A percentile compares a stretch with the other conserved stretches of the same genome.
phyloP scores from a whole-genome alignment of 805 yeast genomes.

The Millerago galiae region DNA sequence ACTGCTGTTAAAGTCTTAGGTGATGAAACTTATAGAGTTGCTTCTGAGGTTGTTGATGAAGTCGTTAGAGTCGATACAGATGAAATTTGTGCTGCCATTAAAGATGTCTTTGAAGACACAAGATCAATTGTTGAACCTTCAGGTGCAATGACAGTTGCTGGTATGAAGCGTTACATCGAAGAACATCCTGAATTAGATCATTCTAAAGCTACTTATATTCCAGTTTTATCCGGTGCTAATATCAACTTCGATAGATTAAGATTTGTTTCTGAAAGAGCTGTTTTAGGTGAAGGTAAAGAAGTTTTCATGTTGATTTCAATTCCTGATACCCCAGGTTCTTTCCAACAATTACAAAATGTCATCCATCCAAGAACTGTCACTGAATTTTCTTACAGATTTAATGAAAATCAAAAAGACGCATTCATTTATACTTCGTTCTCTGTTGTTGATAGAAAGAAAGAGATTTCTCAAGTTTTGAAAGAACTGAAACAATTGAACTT shows the following conservation, averaged over 20 bases:
- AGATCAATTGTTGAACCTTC: constrained; percentile 93
- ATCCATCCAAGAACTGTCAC: constrained; percentile 88
- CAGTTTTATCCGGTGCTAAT: constrained; percentile 92
- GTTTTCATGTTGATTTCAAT: constrained; percentile 85
- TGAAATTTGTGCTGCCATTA: constrained; percentile 94
- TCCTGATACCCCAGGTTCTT: constrained; percentile 92
- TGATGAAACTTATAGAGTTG: constrained; percentile 82
- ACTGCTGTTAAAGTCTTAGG: constrained; percentile 92
- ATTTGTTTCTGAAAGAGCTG: constrained; percentile 95
- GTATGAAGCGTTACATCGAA: constrained; percentile 75
- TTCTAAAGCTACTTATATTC: constrained; percentile 63
- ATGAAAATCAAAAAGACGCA: constrained; percentile 45
- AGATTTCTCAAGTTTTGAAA: constrained; percentile 56
- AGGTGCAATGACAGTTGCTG: constrained; percentile 96
- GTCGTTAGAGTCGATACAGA: constrained; percentile 81
- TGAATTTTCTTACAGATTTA: constrained; percentile 80
- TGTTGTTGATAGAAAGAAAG: constrained; percentile 70
- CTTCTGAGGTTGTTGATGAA: constrained; percentile 79
- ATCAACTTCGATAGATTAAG: constrained; percentile 96
- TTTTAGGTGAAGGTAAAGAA: constrained; percentile 97
- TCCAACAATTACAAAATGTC: constrained; percentile 64
- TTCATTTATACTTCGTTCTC: constrained; percentile 84
- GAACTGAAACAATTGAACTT: constrained; percentile 59
- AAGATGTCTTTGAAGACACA: constrained; percentile 94
- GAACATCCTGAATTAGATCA: constrained; percentile 68